Base-by-base conservation (phyloP, 2,329 filamentous ascomycete species). In the Pseudogymnoascus sp. region DNA sequence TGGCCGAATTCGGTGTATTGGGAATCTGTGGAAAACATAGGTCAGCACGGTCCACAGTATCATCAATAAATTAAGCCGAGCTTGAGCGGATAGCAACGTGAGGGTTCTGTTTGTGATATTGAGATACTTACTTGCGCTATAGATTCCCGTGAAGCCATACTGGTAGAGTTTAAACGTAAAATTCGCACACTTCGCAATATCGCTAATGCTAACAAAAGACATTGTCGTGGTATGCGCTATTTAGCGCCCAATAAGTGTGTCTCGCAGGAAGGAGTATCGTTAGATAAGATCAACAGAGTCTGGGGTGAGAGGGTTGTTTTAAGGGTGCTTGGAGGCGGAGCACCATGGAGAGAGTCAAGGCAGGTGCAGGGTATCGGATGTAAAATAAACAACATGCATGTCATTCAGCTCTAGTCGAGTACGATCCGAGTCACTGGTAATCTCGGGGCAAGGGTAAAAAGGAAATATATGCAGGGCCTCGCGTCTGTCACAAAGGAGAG, bases 241-340 rank as follows among this genome's bases (percentile, higher is more conserved):
- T 55, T 29, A 55, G 48, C 48, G 48, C 48, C 48, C 48, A 55
- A 55, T 55, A 55, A 55, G n/a, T 35, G 42, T 48, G 48, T 55
- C 35, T 55, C 48, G 48, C 48, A 55, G 48, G 33, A 18, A 13
- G 48, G 48, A 18, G 48, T 55, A 33, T 55, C 15, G 48, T 55
- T 55, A 15, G 15, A 55, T 55, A 31, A 55, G 27, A 55, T 33
- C 29, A 33, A 12, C 48, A 18, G 13, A 55, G 29, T 55, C 48
- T 55, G 48, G 48, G 48, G 48, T 35, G 13, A 29, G 5, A 12
- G n/a, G 29, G 4, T 27, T 55, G 48, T 55, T 35, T 33, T 55
- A 55, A 55, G 48, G 10, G 10, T n/a, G 48, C 10, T 6, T 33
- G 18, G 48, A 18, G 48, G 48, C 29, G n/a, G 48, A 55, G 48